Evolutionary conservation across 257 asterid genomes (phyloP), one percentile per base, ranked within the genome.

Genomic region (Petunia secreta): DNA sequence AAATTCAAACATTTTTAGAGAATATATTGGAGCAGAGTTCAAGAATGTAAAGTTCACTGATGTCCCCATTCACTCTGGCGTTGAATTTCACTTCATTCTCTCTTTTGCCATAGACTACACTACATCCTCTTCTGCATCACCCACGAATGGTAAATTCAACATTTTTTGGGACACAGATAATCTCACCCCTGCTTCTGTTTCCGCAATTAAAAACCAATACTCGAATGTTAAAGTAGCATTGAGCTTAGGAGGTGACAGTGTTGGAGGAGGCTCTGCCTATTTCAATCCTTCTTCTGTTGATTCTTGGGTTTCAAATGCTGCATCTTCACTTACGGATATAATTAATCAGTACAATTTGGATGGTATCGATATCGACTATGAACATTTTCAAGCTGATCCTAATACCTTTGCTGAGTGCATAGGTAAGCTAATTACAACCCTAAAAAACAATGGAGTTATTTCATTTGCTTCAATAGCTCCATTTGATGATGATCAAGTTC

Each of bases 41-140:
- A 92, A 88, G 54, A 81, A 87, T 52, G 95, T 92, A 4, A 85
- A 83, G 11, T 89, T 94, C 71, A 85, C 90, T 11, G 97, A 92
- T 65, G 66, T 94, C 37, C 98, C 98, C 6, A 82, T 92, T 53
- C 84, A 85, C 79, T 79, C 93, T 3, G 63, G 38, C 2, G 97
- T 94, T 4, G 92, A 94, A 36, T 92, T 94, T 83, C 97, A 94
- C 87, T 94, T 87, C 93, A 92, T 94, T 67, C 97, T 94, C 60
- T 86, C 98, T 1, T 94, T 94, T 55, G 91, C 97, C 75, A 91
- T 94, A 48, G 97, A 94, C 85, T 94, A 94, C 89, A 90, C 96
- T 0, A 79, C 90, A 67, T 82, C 90, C 25, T 25, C 25, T 14
- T 78, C 91, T 41, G 85, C 97, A 3, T 77, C 91, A 0, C 93